Base-by-base conservation (phyloP, 805 yeast species). In the Kuraishia borneana region DNA sequence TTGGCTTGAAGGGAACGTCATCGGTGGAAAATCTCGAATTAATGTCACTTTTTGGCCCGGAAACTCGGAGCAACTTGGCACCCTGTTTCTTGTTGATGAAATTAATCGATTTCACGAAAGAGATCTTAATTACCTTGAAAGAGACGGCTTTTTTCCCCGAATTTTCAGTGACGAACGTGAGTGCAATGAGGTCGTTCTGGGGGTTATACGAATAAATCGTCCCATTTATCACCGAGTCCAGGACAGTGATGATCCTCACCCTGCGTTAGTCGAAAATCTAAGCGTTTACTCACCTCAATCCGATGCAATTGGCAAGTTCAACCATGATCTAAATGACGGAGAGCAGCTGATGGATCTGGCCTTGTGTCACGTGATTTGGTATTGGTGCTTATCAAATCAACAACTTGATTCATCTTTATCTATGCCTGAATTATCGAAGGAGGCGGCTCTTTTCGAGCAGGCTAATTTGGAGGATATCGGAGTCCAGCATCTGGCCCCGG, bases 141-240 rank as follows among this genome's bases (percentile, higher is more conserved):
- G 43, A 50, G 36, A 38, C 47, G 42, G 35, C 40, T 6, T 51
- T 47, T 40, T 35, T 47, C 4, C 47, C 30, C 2, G 37, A 39
- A 18, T 37, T 38, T 7, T 44, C 38, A 16, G 48, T 48, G 28
- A 50, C 47, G 26, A 45, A 48, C 35, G 65, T 46, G 1, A 69
- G 51, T 5, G 56, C 42, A 18, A 71, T 40, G n/a, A 73, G 50
- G 27, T 65, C 63, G 51, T 58, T 37, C 35, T 62, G 64, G 5
- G 76, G 60, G 37, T 73, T 70, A 50, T 70, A 77, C 7, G 85
- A 67, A 50, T 74, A 77, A 26, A 83, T 65, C 21, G 65, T 58
- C 2, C 92, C 94, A n/a, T 63, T 61, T 34, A 74, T 61, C 6
- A 61, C 60, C 19, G 66, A 63, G 46, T 79, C 84, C 31, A 74